Evolutionary conservation across 257 asterid species (phyloP), one percentile per base, ranked within the genome.

Genomic region (Gentiana macrophylla): DNA sequence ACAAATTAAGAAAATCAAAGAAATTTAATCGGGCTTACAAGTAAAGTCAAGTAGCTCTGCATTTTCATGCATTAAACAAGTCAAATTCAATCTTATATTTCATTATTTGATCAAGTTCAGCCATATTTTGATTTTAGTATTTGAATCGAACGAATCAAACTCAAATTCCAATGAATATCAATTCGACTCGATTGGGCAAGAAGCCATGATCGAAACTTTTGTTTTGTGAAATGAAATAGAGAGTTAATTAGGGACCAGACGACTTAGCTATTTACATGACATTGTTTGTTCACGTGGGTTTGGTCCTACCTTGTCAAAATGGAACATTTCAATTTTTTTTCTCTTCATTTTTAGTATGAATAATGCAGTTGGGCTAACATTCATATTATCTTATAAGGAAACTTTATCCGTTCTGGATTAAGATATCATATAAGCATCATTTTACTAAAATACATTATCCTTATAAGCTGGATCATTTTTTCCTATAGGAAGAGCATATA

Each of bases 201-300:
- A 74, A 62, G 64, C 51, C 33, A 44, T 49, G 24, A 24, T 0
- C 24, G 52, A 71, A 59, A 48, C 11, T 62, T 61, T 59, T 32
- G 9, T 35, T 54, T 32, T 2, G 67, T 57, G 63, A 62, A 63
- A 57, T 54, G 68, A 68, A 53, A 52, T 55, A 45, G 61, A 62
- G 57, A 79, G 86, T 76, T 79, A 76, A 81, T 82, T 78, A 69
- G 73, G 46, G 46, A 41, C 46, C 46, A 41, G 46, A 2, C 9
- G 6, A 5, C 46, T 41, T 41, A 7, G 46, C 10, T 5, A 41
- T 41, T 5, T 4, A 10, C 78, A 71, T 86, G 86, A 72, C 71
- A 65, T 70, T 62, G 51, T 69, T 76, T 67, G 64, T 74, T 81
- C 95, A 86, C 94, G 95, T 84, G 95, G 93, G 78, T 13, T 70